A percentile compares a stretch with the other conserved stretches of the same genome.
Conservation (phyloP, 2,329 filamentous ascomycete species). For the Penicillium corylophilum region DNA sequence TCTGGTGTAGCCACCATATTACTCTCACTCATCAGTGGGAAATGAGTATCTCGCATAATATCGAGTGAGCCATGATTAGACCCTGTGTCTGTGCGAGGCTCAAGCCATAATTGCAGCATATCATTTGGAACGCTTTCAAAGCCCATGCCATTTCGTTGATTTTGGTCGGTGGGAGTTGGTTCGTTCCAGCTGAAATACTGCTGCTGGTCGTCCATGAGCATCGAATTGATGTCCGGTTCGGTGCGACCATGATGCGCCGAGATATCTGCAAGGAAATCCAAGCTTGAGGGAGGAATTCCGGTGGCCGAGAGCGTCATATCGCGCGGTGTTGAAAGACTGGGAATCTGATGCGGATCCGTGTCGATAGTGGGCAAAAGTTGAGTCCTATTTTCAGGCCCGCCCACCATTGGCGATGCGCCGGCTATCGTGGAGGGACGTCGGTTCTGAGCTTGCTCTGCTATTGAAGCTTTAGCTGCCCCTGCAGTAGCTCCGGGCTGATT, state of each 20-base stretch:
- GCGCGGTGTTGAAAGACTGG: conserved; percentile 19
- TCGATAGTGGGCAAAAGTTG: conserved; percentile 15
- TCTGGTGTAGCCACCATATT: conserved; percentile 19
- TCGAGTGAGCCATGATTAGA: conserved; percentile 33
- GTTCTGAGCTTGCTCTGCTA: conserved; percentile 24
- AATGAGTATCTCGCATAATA: conserved; percentile 25
- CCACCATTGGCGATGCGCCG: conserved; percentile 10
- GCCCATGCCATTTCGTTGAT: conserved; percentile 19
- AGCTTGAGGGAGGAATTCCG: conserved; percentile 35
- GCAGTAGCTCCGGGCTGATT: conserved; percentile 26
- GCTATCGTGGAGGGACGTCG: conserved; percentile 25
- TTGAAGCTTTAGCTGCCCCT: conserved; percentile 30
- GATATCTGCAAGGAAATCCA: conserved; percentile 42
- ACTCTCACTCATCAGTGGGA: conserved; percentile 25
- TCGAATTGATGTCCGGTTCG: conserved; percentile 26
- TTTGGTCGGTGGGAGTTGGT: conserved; percentile 21
- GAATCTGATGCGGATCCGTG: conserved; percentile 16
- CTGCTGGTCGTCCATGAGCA: conserved; percentile 32
- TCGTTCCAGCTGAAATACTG: conserved; percentile 35
- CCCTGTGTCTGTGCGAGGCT: conserved; percentile 31
- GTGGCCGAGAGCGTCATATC: conserved; percentile 30
- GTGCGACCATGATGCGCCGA: conserved; percentile 35
- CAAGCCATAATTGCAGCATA: conserved; percentile 38
- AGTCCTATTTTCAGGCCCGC: conserved; percentile 13
- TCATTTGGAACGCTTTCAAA: conserved; percentile 32